Conservation (phyloP, 352 stramenopile species). For the Globisporangium solare region DNA sequence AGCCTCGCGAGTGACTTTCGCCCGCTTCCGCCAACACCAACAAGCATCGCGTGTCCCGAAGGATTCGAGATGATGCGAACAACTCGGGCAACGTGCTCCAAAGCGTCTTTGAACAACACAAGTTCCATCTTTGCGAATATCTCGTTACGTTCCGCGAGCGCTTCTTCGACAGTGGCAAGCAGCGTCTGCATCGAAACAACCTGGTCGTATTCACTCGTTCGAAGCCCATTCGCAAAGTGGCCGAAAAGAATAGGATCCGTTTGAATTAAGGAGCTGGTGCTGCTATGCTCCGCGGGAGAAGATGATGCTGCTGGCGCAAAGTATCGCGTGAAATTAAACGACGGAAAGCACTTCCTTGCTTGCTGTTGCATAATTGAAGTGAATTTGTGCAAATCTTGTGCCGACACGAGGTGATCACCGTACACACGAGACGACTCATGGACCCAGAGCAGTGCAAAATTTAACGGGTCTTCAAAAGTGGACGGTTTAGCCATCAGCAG, state of each 20-base stretch:
- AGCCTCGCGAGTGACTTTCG: constrained; percentile 92
- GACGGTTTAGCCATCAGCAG: constrained; percentile 86
- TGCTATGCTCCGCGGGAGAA: constrained; percentile 14
- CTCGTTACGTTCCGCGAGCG: constrained; percentile 92
- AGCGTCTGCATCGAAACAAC: constrained; percentile 71
- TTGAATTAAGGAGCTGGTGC: constrained; percentile 13
- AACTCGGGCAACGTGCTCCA: constrained; percentile 93
- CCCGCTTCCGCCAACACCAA: constrained; percentile 91
- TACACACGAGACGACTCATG: constrained; percentile 96
- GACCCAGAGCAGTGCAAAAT: constrained; percentile 93
- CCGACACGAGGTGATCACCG: constrained; percentile 89
- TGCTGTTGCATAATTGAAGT: constrained; percentile 87
- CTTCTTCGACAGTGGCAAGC: constrained; percentile 77
- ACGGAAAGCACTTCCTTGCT: constrained; percentile 91
- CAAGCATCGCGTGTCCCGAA: constrained; percentile 91
- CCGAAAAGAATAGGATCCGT: constrained; percentile 91
- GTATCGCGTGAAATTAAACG: constrained; percentile 87
- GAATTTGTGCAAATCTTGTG: constrained; percentile 82
- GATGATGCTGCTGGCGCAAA: constrained; percentile 47
- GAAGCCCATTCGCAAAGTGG: constrained; percentile 86
- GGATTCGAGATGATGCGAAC: constrained; percentile 93
- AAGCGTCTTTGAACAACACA: constrained; percentile 95
- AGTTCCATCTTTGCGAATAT: constrained; percentile 91
- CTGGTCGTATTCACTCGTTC: constrained; percentile 92
- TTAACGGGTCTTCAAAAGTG: constrained; percentile 82